These are phyloP conservation scores for Hortiboletus campestris DNA, from an alignment of 768 basidiomycete species.

Conservation along the genomic window DNA sequence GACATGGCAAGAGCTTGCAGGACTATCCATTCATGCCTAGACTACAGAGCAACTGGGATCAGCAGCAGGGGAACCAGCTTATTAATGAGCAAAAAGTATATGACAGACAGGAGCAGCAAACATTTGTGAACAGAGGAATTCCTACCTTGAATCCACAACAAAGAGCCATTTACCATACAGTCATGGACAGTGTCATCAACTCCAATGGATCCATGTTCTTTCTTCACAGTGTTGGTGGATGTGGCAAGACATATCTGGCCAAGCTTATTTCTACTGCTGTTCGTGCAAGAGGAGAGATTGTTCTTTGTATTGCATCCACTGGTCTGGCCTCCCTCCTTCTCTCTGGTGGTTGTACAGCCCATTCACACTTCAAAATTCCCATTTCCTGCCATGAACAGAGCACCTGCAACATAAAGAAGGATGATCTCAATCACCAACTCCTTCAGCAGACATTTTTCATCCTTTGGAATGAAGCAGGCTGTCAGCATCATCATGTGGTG, in stretches of 20 bases:
- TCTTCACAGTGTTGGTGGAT: slow-evolving; percentile 41
- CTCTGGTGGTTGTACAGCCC: too few species aligned
- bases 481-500: too few species aligned
- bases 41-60: slow-evolving; percentile 2
- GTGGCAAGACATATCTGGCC: neutral
- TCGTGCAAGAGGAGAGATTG: slow-evolving; percentile 24
- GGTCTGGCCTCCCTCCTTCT: slow-evolving; percentile 5
- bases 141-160: slow-evolving; percentile 28
- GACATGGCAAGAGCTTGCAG: neutral
- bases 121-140: slow-evolving; percentile 29
- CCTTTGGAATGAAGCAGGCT: too few species aligned
- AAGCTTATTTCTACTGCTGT: too few species aligned
- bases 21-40: neutral
- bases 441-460: too few species aligned
- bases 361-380: neutral
- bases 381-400: neutral
- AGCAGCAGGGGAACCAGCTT: slow-evolving; percentile 9
- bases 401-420: neutral
- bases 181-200: neutral
- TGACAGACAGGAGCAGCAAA: slow-evolving; percentile 6
- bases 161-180: slow-evolving; percentile 7
- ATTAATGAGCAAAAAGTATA: slow-evolving; percentile 10
- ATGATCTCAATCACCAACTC: neutral
- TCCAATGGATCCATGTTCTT: slow-evolving; percentile 28
- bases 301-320: slow-evolving; percentile 50